A percentile compares a stretch with the other conserved stretches of the same genome.
Conservation (phyloP, 2,329 filamentous ascomycete species). For the Penicillium hordei region DNA sequence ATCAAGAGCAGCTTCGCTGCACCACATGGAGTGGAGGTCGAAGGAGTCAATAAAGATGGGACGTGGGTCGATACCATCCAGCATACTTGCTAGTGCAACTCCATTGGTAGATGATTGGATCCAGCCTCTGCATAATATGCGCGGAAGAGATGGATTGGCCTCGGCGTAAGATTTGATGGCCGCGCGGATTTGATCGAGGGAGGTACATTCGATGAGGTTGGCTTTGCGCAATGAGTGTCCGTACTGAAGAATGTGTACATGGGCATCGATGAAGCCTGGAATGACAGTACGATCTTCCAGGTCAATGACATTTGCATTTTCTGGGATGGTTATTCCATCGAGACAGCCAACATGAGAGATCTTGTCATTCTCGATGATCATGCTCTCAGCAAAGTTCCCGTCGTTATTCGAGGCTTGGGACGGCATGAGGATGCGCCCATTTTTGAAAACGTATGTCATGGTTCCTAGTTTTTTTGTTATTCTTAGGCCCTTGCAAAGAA, state of each 20-base stretch:
- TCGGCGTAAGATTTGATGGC: constrained; percentile 45
- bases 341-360: constrained; percentile 45
- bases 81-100: constrained; percentile 46
- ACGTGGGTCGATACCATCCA: constrained; percentile 50
- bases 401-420: not conserved
- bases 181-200: constrained; percentile 45
- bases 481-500: not conserved
- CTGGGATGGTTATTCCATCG: constrained; percentile 24
- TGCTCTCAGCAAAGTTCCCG: constrained; percentile 31
- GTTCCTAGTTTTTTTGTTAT: not conserved
- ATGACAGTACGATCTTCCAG: constrained; percentile 42
- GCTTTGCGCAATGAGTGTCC: constrained; percentile 50
- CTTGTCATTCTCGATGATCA: constrained; percentile 43
- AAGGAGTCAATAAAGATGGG: constrained; percentile 53
- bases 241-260: constrained; percentile 53
- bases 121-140: constrained; percentile 51
- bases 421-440: constrained; percentile 37
- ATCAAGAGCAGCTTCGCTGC: constrained; percentile 48
- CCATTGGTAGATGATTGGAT: constrained; percentile 51
- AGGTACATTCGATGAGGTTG: constrained; percentile 44
- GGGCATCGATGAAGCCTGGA: constrained; percentile 52
- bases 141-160: constrained; percentile 40
- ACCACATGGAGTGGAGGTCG: constrained; percentile 55
- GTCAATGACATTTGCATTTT: constrained; percentile 32
- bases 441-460: constrained; percentile 33